Evolutionary conservation across 495 filamentous ascomycete genomes (phyloP).

Genomic region (Aspergillus diversus): DNA sequence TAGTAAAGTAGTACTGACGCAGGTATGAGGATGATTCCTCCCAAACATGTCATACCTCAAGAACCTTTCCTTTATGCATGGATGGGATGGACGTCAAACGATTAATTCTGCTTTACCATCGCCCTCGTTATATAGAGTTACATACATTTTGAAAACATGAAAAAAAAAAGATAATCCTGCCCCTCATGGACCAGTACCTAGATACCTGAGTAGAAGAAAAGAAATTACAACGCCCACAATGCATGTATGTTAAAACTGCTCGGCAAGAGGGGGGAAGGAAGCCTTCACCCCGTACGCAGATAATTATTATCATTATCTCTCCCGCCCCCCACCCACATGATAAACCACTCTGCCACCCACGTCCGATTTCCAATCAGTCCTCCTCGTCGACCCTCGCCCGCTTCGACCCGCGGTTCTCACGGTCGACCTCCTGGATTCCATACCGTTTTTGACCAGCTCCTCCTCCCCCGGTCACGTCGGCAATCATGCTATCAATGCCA

Average conservation of each 20-base stretch:
- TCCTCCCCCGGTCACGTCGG: slow-evolving; percentile 67
- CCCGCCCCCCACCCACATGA: neutral
- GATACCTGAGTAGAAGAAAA: slow-evolving; percentile 5
- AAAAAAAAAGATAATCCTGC: slow-evolving; percentile 8
- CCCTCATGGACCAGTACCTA: slow-evolving; percentile 1
- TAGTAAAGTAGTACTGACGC: too few relatives aligned
- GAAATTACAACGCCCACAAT: slow-evolving; percentile 19
- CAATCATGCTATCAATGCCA: slow-evolving; percentile 89
- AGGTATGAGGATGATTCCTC: too few relatives aligned
- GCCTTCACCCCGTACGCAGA: neutral
- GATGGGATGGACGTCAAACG: too few relatives aligned
- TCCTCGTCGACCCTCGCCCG: slow-evolving; percentile 82
- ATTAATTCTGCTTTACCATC: too few relatives aligned
- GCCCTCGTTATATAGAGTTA: neutral
- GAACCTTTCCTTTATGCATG: too few relatives aligned
- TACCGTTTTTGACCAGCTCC: slow-evolving; percentile 72
- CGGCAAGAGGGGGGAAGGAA: neutral
- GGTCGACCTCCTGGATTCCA: slow-evolving; percentile 77
- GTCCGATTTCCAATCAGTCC: slow-evolving; percentile 45
- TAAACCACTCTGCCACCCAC: neutral
- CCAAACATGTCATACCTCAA: too few relatives aligned
- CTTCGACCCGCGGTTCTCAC: slow-evolving; percentile 65
- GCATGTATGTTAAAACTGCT: slow-evolving; percentile 7
- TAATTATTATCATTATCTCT: neutral
- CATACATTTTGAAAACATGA: neutral